A percentile compares a stretch with the other conserved stretches of the same genome.
These are phyloP conservation scores for Calocera cornea DNA, from an alignment of 768 basidiomycete genomes.

Conservation along the genomic window DNA sequence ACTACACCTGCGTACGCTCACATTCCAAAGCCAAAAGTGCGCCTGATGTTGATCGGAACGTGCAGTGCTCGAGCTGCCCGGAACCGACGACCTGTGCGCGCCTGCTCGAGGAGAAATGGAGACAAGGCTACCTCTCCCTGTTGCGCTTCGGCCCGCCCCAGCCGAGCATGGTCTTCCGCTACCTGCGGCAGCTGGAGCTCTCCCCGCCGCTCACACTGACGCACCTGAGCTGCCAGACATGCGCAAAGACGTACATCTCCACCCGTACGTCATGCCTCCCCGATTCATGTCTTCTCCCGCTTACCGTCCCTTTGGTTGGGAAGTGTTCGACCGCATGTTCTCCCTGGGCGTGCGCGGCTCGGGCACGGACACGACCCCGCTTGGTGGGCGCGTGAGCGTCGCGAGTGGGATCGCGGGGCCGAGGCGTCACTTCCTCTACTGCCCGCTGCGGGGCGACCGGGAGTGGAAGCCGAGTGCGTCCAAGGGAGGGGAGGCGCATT, in stretches of 20 bases:
- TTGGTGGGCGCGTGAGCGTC: slow-evolving; percentile 51
- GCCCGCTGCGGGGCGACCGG: slow-evolving; percentile 41
- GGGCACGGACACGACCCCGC: slow-evolving; percentile 49
- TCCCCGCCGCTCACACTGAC: slow-evolving; percentile 77
- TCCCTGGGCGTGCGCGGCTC: slow-evolving; percentile 69
- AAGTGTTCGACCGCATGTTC: slow-evolving; percentile 85
- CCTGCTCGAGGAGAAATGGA: slow-evolving; percentile 85
- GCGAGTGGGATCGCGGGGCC: slow-evolving; percentile 56
- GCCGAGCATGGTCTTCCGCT: slow-evolving; percentile 86
- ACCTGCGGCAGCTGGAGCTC: slow-evolving; percentile 77
- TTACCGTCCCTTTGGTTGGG: neutral
- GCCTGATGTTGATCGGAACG: neutral
- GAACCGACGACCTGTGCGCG: slow-evolving; percentile 68
- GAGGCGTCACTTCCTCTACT: slow-evolving; percentile 73
- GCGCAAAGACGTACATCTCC: slow-evolving; percentile 78
- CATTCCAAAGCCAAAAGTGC: neutral
- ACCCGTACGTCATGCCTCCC: slow-evolving; percentile 41
- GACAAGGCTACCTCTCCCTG: slow-evolving; percentile 71
- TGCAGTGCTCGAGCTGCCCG: slow-evolving; percentile 69
- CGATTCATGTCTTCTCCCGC: neutral
- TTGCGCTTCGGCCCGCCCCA: slow-evolving; percentile 82
- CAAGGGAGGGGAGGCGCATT: neutral
- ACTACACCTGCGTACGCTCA: slow-evolving; percentile 74
- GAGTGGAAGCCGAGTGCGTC: slow-evolving; percentile 13
- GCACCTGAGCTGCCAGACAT: slow-evolving; percentile 76